Base-by-base conservation (phyloP, 1,139 yeast genomes). In the Geotrichum citri-aurantii region DNA sequence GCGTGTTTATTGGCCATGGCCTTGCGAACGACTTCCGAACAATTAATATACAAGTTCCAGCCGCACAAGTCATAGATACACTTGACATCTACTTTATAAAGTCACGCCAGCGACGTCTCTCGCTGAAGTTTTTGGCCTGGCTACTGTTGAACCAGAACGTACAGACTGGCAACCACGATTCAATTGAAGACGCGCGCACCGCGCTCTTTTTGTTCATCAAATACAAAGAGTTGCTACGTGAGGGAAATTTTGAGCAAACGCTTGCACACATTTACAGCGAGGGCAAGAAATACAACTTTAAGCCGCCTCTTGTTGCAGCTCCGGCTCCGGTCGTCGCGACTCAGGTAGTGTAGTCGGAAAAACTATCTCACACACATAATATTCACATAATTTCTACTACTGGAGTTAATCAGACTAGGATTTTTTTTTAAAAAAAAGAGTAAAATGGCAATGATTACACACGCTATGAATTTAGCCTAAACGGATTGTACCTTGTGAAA, bases 1-100 rank as follows among this genome's bases (percentile, higher is more conserved):
- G 96, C 68, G 81, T 88, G 0, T 93, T 95, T 74, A 91, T 95
- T 48, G 99, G 99, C 0, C 99, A 95, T 74, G 97, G 98, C 1
- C 77, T 95, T 61, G 79, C 81, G 55, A 91, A 90, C 65, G 99
- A 95, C 75, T 95, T 95, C 77, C 78, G 97, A 66, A 89, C 95
- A 48, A 93, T 95, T 65, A 55, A 93, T 68, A 83, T 93, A 56
- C 89, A 88, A 68, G 95, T 95, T 6, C 98, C 99, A 0, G 78
- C 78, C 48, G 71, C 73, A 2, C 99, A 95, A 71, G 92, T 95
- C 31, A 78, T 95, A 59, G 99, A 95, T 71, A 95, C 99, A 0
- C 85, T 90, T 1, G 85, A 86, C 53, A 82, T 90, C 60, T 95
- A 82, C 73, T 85, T 85, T 71, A 80, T 85, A 70, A 79, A 90